Evolutionary conservation across 176 grass and related monocot genomes (phyloP).

Genomic region (Oryza meyeriana): DNA sequence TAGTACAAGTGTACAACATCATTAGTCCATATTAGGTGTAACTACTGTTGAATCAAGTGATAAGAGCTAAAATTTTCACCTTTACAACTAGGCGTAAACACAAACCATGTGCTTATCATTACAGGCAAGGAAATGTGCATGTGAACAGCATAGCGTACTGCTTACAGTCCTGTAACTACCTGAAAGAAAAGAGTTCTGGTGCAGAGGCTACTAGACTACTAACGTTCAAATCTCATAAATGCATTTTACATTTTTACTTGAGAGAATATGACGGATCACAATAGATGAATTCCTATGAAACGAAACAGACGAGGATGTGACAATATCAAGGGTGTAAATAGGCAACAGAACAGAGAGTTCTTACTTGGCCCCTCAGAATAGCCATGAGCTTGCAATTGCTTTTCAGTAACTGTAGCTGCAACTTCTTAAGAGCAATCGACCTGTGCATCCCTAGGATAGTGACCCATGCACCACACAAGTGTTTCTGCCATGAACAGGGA

Average conservation of each 20-base stretch:
- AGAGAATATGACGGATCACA: not conserved
- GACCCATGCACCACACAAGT: slow-evolving; percentile 56
- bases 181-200: not conserved
- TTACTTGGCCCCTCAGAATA: slow-evolving; percentile 57
- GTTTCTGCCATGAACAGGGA: slow-evolving; percentile 33
- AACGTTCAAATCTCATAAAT: not conserved
- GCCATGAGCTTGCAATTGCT: slow-evolving; percentile 46
- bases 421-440: slow-evolving; percentile 42
- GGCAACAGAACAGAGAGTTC: slow-evolving; percentile 3
- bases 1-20: not conserved
- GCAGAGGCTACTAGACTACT: not conserved
- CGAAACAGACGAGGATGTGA: not conserved
- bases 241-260: not conserved
- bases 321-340: not conserved
- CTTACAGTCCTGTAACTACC: not conserved
- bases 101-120: not conserved
- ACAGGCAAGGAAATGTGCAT: not conserved
- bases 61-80: not conserved
- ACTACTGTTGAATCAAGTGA: not conserved
- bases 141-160: not conserved
- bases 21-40: not conserved
- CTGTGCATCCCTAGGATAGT: slow-evolving; percentile 40
- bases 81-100: not conserved
- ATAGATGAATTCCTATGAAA: not conserved
- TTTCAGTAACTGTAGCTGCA: slow-evolving; percentile 45